phyloP scores from a whole-genome alignment of 495 filamentous ascomycete species.

The Trichoderma asperelloides region DNA sequence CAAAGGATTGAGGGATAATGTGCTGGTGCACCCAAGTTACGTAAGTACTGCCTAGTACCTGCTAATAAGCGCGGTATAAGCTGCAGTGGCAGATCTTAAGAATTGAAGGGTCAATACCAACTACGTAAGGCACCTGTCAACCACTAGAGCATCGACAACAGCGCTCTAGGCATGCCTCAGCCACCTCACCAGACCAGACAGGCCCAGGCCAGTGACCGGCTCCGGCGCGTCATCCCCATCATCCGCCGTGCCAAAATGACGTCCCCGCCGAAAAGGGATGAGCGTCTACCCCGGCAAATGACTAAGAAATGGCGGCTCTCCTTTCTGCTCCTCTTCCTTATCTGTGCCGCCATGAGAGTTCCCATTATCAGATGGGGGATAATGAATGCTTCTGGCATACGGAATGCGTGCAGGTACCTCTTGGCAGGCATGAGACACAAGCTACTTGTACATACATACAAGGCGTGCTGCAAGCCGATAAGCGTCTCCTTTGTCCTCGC shows the following conservation, averaged over 20 bases:
- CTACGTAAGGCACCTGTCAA: neutral
- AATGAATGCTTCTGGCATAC: too few relatives aligned
- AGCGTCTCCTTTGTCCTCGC: neutral
- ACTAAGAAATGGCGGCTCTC: neutral
- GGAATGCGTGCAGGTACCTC: neutral
- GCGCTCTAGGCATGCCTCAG: neutral
- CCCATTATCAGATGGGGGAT: too few relatives aligned
- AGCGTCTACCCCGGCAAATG: neutral
- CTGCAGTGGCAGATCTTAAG: too few relatives aligned
- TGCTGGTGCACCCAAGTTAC: too few relatives aligned
- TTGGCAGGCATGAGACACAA: neutral
- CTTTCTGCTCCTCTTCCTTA: neutral
- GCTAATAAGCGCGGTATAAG: too few relatives aligned
- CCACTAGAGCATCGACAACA: neutral
- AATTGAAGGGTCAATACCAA: too few relatives aligned
- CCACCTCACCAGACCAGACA: constrained; percentile 5
- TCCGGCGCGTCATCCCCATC: constrained; percentile 5
- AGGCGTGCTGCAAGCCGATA: neutral
- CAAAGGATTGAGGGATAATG: neutral
- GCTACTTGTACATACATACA: neutral
- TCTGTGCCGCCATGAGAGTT: neutral
- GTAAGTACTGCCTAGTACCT: too few relatives aligned
- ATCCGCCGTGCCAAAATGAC: constrained; percentile 1
- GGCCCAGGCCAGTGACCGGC: neutral
- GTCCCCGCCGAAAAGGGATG: constrained; percentile 1